A percentile compares a stretch with the other conserved stretches of the same genome.
Evolutionary conservation across 2,329 filamentous ascomycete genomes (phyloP).

Genomic region (Chaetomiaceae sp.): DNA sequence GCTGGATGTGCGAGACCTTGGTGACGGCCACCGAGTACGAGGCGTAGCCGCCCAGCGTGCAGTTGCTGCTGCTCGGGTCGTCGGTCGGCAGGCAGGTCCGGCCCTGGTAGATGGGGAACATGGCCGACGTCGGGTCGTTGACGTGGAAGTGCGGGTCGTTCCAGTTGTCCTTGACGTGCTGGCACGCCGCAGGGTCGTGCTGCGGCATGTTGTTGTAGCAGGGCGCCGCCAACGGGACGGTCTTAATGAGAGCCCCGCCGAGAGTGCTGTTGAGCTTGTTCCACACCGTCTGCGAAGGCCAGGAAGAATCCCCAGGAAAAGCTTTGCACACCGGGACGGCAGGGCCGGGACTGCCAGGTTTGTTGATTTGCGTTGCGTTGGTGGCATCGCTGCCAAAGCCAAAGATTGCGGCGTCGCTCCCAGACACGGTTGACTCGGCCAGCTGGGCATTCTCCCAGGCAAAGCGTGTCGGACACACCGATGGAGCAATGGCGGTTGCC

Average conservation of each 20-base stretch:
- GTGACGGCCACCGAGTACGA: slow-evolving; percentile 37
- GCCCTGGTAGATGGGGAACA: slow-evolving; percentile 38
- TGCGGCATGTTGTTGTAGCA: slow-evolving; percentile 31
- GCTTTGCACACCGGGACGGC: too few relatives aligned
- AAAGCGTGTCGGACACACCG: slow-evolving; percentile 17
- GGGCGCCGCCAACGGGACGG: slow-evolving; percentile 31
- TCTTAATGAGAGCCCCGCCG: slow-evolving; percentile 32
- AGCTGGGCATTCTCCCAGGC: slow-evolving; percentile 26
- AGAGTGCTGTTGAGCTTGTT: slow-evolving; percentile 25
- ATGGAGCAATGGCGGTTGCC: background rate
- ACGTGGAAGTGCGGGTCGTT: slow-evolving; percentile 21
- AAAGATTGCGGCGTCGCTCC: slow-evolving; percentile 23
- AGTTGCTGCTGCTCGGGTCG: slow-evolving; percentile 25
- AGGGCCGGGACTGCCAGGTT: background rate
- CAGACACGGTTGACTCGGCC: slow-evolving; percentile 28
- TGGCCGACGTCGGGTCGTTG: slow-evolving; percentile 37
- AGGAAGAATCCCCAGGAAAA: slow-evolving; percentile 30
- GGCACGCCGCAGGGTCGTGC: slow-evolving; percentile 31
- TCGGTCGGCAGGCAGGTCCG: slow-evolving; percentile 33
- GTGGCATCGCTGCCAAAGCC: slow-evolving; percentile 14
- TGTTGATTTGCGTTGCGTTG: background rate
- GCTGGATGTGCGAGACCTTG: slow-evolving; percentile 37
- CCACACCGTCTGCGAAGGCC: slow-evolving; percentile 31
- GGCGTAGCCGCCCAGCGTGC: slow-evolving; percentile 36
- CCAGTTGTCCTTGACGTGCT: slow-evolving; percentile 27